Conservation (phyloP, 345 rosid genomes). For the Bretschneidera sinensis region DNA sequence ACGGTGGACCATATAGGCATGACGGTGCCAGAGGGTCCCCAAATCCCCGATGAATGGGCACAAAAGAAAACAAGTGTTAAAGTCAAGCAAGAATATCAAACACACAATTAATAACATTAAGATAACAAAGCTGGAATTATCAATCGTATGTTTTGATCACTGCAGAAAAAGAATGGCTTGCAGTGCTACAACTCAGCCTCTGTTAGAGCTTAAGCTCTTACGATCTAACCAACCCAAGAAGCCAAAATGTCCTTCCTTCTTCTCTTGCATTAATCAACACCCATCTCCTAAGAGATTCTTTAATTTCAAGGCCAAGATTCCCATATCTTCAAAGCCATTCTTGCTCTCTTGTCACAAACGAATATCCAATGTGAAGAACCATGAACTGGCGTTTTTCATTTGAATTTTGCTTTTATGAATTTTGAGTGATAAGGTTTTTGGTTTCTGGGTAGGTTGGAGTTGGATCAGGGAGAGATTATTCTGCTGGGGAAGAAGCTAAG, state of each 20-base stretch:
- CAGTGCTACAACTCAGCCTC: conserved; percentile 18
- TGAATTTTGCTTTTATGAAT: conserved; percentile 10
- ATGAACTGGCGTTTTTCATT: neutral
- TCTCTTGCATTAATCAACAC: conserved; percentile 5
- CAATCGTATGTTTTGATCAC: no score
- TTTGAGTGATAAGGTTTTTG: neutral
- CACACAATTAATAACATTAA: no score
- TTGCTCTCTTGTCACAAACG: conserved; percentile 21
- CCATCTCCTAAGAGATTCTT: conserved; percentile 1
- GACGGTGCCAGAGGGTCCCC: no score
- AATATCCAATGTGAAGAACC: conserved; percentile 30
- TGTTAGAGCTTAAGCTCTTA: no score
- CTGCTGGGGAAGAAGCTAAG: conserved; percentile 50
- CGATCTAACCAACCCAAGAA: conserved; percentile 19
- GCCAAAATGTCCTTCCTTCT: conserved; percentile 4
- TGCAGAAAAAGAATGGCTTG: conserved; percentile 27
- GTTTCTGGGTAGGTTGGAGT: conserved; percentile 38
- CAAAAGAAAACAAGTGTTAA: no score
- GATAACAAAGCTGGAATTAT: neutral
- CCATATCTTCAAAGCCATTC: conserved; percentile 16
- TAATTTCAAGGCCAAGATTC: conserved; percentile 24
- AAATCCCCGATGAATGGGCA: no score
- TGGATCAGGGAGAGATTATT: conserved; percentile 32
- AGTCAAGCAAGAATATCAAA: no score
- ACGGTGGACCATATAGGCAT: no score